Conservation (phyloP, 176 grass and related monocot species). For the Rhynchospora breviuscula region DNA sequence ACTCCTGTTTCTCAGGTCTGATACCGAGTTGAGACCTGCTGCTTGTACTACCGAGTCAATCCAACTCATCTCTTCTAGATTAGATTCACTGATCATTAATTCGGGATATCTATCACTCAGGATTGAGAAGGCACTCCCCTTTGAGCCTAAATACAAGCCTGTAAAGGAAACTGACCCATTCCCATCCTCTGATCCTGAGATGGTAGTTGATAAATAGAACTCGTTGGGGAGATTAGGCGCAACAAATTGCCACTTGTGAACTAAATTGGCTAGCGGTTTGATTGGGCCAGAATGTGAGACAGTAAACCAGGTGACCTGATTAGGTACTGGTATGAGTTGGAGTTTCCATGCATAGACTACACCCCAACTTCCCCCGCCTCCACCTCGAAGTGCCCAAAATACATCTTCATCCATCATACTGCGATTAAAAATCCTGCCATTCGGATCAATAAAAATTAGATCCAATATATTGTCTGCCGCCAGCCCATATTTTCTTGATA, state of each 20-base stretch:
- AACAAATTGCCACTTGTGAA: slow-evolving; percentile 51
- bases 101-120: slow-evolving; percentile 29
- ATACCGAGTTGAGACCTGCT: neutral
- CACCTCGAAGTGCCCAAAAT: slow-evolving; percentile 69
- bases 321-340: slow-evolving; percentile 41
- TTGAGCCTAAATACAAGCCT: slow-evolving; percentile 32
- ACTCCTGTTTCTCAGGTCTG: slow-evolving; percentile 17
- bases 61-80: slow-evolving; percentile 48
- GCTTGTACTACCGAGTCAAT: slow-evolving; percentile 43
- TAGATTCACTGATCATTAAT: slow-evolving; percentile 26
- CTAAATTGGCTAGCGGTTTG: slow-evolving; percentile 23
- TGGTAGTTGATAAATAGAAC: slow-evolving; percentile 40
- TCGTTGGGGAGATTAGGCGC: slow-evolving; percentile 42
- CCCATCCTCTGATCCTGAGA: slow-evolving; percentile 3
- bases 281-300: neutral
- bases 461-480: slow-evolving; percentile 65
- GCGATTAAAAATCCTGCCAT: neutral
- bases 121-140: neutral
- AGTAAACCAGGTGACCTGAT: slow-evolving; percentile 31
- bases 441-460: slow-evolving; percentile 27
- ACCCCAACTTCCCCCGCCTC: slow-evolving; percentile 72
- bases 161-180: slow-evolving; percentile 33
- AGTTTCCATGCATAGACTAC: slow-evolving; percentile 79
- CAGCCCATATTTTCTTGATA: slow-evolving; percentile 45
- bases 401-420: slow-evolving; percentile 42